Conservation (phyloP, 352 stramenopile species). For the Phytopythium delawarense region DNA sequence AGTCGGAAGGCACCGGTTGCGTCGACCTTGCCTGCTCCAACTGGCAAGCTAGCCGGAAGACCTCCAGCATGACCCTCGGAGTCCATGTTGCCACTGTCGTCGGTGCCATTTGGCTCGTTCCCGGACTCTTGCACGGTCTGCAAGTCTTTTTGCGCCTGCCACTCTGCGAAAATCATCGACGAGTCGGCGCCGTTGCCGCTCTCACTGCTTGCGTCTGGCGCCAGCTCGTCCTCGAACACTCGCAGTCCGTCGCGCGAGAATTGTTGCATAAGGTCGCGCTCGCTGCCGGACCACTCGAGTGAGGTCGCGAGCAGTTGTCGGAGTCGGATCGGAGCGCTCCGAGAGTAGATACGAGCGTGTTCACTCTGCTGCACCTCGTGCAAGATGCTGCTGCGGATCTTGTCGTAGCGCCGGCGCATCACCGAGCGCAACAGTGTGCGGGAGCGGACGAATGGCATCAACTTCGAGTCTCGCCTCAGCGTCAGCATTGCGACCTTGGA, state of each 20-base stretch:
- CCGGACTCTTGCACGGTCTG: conserved; percentile 8
- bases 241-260: conserved; percentile 26
- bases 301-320: conserved; percentile 29
- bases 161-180: not conserved
- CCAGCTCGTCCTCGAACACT: conserved; percentile 15
- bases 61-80: not conserved
- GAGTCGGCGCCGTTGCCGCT: not conserved
- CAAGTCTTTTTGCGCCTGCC: conserved; percentile 7
- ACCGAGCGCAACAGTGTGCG: conserved; percentile 35
- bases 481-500: conserved; percentile 28
- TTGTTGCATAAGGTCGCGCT: conserved; percentile 43
- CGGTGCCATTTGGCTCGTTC: conserved; percentile 4
- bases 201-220: too few relatives aligned
- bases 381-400: conserved; percentile 35
- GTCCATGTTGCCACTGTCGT: conserved; percentile 6
- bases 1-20: not conserved
- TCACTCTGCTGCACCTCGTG: conserved; percentile 52
- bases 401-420: conserved; percentile 47
- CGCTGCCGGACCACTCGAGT: conserved; percentile 40
- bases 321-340: conserved; percentile 39
- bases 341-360: conserved; percentile 49
- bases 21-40: not conserved
- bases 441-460: conserved; percentile 40
- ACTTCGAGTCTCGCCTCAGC: conserved; percentile 33
- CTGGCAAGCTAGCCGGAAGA: not conserved